phyloP scores from a whole-genome alignment of 2,329 filamentous ascomycete genomes.

The Trichoderma afroharzianum region DNA sequence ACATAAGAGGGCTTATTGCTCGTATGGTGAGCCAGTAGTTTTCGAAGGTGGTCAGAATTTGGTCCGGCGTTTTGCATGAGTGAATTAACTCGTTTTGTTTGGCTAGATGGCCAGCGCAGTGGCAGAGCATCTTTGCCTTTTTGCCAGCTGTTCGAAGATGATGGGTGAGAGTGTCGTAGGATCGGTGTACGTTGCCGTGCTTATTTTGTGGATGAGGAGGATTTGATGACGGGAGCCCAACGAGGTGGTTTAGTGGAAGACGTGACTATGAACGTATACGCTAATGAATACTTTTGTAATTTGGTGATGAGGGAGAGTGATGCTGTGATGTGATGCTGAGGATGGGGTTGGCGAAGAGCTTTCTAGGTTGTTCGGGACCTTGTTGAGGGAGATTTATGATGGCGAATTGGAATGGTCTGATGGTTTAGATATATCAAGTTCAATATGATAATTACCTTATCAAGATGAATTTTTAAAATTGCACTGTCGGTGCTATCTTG shows the following conservation, averaged over 20 bases:
- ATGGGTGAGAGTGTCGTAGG: neutral
- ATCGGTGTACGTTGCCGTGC: neutral
- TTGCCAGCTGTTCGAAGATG: neutral
- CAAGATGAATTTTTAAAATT: neutral
- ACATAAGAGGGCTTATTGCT: neutral
- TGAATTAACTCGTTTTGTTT: neutral
- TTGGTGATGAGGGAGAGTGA: neutral
- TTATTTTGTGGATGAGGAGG: neutral
- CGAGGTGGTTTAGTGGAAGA: neutral
- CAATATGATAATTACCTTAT: neutral
- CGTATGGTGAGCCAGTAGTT: neutral
- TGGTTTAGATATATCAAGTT: neutral
- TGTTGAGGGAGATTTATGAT: neutral
- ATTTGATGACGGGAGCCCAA: neutral
- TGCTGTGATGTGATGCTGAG: neutral
- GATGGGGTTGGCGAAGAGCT: neutral
- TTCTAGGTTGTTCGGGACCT: neutral
- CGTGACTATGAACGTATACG: neutral
- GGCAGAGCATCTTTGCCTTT: neutral
- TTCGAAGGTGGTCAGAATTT: conserved; percentile 6
- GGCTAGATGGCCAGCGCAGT: neutral
- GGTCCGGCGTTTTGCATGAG: neutral
- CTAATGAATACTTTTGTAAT: neutral
- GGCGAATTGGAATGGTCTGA: neutral
- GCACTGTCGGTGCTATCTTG: neutral